phyloP scores from a whole-genome alignment of 2,329 filamentous ascomycete species.

The Aspergillus glaucus region DNA sequence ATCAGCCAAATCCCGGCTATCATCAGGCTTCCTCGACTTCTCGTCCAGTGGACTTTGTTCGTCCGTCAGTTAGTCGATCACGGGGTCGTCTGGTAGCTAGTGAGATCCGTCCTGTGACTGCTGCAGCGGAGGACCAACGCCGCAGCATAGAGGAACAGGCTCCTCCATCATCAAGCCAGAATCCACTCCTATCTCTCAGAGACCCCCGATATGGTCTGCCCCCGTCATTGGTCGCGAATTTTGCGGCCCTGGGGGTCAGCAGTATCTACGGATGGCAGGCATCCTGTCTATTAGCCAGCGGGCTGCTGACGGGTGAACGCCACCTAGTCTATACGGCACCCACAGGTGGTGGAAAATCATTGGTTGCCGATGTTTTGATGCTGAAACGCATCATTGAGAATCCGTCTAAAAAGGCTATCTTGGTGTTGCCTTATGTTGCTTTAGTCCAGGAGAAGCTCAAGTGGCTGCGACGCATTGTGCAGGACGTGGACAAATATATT shows the following conservation, averaged over 20 bases:
- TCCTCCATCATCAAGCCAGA: constrained; percentile 31
- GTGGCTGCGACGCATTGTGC: constrained; percentile 63
- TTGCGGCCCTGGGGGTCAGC: constrained; percentile 60
- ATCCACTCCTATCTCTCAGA: constrained; percentile 51
- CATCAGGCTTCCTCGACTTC: constrained; percentile 7
- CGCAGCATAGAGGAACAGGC: constrained; percentile 46
- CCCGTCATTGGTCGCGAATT: constrained; percentile 55
- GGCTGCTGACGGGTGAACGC: constrained; percentile 57
- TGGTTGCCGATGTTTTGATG: constrained; percentile 68
- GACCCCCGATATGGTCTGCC: constrained; percentile 61
- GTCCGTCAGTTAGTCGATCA: constrained; percentile 19
- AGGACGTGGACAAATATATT: constrained; percentile 47
- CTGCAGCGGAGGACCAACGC: constrained; percentile 7
- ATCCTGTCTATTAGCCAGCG: constrained; percentile 62
- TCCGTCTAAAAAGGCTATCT: constrained; percentile 59
- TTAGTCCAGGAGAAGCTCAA: constrained; percentile 73
- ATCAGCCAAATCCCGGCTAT: neutral
- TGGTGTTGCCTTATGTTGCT: constrained; percentile 71
- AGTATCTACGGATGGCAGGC: constrained; percentile 77
- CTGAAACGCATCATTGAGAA: constrained; percentile 63
- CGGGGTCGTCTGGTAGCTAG: constrained; percentile 36
- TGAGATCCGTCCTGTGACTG: constrained; percentile 24
- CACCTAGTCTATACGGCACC: constrained; percentile 76
- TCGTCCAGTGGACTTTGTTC: constrained; percentile 20
- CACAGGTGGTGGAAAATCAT: constrained; percentile 70